Conservation (phyloP, 768 basidiomycete genomes). For the Boletus tylopilopsis region DNA sequence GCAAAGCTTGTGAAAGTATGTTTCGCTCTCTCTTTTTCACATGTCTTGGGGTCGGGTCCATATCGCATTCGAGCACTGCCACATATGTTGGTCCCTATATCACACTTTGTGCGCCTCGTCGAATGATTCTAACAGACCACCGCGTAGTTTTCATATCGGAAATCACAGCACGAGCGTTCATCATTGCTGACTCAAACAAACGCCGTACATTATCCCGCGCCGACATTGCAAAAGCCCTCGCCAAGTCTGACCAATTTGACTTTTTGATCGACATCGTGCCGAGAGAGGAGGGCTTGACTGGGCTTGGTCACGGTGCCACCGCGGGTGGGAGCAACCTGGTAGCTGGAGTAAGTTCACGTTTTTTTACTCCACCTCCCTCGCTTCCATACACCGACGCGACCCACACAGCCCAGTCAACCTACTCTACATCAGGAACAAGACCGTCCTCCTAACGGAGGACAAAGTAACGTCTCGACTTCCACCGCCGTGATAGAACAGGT, state of each 20-base stretch:
- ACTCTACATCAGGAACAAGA: constrained; percentile 25
- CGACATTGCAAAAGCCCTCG: constrained; percentile 90
- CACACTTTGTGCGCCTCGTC: too few species aligned
- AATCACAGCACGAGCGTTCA: constrained; percentile 93
- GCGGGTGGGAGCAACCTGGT: constrained; percentile 15
- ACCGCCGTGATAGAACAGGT: constrained; percentile 25
- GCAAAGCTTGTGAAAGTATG: constrained; percentile 98
- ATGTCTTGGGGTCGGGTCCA: background rate
- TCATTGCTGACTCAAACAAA: constrained; percentile 93
- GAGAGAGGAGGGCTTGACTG: constrained; percentile 56
- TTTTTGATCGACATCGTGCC: constrained; percentile 97
- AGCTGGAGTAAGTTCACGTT: constrained; percentile 25
- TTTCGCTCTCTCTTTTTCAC: constrained; percentile 13
- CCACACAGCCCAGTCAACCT: constrained; percentile 23
- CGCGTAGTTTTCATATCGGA: constrained; percentile 90
- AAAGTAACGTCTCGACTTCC: constrained; percentile 17
- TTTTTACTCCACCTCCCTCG: background rate
- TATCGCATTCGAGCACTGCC: constrained; percentile 3
- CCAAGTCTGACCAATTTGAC: constrained; percentile 94
- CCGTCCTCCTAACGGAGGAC: constrained; percentile 17
- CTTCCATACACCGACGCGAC: background rate
- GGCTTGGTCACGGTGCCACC: constrained; percentile 11
- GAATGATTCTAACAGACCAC: background rate
- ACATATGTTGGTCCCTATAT: too few species aligned
- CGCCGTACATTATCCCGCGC: constrained; percentile 91